Evolutionary conservation across 768 basidiomycete species (phyloP).

Genomic region (Auriscalpium vulgare): DNA sequence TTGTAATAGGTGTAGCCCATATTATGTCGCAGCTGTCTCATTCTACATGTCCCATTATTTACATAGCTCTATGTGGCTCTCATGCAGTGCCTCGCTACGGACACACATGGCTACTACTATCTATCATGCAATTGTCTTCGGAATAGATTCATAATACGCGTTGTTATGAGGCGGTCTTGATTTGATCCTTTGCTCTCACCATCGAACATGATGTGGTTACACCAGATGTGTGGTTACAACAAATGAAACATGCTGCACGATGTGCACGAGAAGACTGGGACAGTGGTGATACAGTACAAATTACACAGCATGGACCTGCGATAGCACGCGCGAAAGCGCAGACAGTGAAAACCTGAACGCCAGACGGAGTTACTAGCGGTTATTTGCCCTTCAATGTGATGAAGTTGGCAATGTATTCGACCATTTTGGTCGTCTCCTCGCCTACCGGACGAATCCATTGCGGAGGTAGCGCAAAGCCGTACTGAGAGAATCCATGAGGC

Average conservation of each 20-base stretch:
- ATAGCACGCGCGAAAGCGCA: no score
- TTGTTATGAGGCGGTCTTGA: no score
- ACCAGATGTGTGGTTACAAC: no score
- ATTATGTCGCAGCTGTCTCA: background rate
- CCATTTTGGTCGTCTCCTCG: conserved; percentile 61
- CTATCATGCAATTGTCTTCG: background rate
- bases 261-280: no score
- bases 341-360: background rate
- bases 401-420: conserved; percentile 63
- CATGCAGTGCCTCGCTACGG: background rate
- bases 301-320: no score
- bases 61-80: background rate
- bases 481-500: conserved; percentile 32
- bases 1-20: background rate
- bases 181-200: no score
- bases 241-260: no score
- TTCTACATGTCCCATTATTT: background rate
- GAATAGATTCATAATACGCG: background rate
- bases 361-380: background rate
- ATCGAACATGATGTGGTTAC: no score
- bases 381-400: conserved; percentile 33
- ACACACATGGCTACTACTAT: background rate
- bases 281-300: no score
- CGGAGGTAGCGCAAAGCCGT: conserved; percentile 69
- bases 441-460: conserved; percentile 71